Evolutionary conservation across 768 basidiomycete species (phyloP).

Genomic region (Coprinopsis sp.): DNA sequence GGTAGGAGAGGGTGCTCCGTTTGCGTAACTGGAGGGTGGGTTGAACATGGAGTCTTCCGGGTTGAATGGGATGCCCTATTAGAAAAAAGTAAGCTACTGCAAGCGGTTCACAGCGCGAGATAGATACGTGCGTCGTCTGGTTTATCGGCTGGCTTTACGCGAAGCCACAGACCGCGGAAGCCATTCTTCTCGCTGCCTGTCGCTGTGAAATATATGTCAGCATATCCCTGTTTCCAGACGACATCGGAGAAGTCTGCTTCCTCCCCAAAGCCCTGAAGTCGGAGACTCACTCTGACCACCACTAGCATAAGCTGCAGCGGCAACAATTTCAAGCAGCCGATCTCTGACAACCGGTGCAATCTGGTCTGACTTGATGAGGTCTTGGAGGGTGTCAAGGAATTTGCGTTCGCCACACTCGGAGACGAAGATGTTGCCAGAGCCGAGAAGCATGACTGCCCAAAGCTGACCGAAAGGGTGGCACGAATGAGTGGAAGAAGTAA

Average conservation of each 20-base stretch:
- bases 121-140: constrained; percentile 66
- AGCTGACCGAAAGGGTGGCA: constrained; percentile 44
- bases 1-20: too few species aligned
- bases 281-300: constrained; percentile 37
- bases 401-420: constrained; percentile 67
- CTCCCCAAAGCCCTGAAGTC: too few species aligned
- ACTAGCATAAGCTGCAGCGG: constrained; percentile 72
- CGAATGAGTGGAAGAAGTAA: constrained; percentile 4
- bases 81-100: background rate
- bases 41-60: constrained; percentile 77
- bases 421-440: constrained; percentile 69
- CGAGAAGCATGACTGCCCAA: constrained; percentile 88
- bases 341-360: constrained; percentile 81
- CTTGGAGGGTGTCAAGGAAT: constrained; percentile 78
- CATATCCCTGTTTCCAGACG: background rate
- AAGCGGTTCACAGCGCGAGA: background rate
- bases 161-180: constrained; percentile 74
- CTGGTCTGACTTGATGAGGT: constrained; percentile 54
- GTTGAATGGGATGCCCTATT: constrained; percentile 76
- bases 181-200: constrained; percentile 32
- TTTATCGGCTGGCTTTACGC: constrained; percentile 73
- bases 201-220: constrained; percentile 12
- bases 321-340: constrained; percentile 74
- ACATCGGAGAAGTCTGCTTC: background rate
- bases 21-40: constrained; percentile 44